Base-by-base conservation (phyloP, 169 alveolate species). In the Cryptosporidium sp. region DNA sequence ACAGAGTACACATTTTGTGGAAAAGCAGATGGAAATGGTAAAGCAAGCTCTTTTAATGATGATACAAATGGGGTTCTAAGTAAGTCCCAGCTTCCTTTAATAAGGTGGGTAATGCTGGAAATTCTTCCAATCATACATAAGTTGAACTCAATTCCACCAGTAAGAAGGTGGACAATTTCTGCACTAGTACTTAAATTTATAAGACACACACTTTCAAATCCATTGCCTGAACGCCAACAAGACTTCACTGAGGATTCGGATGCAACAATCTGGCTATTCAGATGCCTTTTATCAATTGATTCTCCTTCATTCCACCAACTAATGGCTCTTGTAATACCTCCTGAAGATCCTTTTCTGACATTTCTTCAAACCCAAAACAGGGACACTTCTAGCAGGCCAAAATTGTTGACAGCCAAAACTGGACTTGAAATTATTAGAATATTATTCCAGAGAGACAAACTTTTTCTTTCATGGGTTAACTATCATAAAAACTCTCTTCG, bases 271-370 rank as follows among this genome's bases (percentile, higher is more conserved):
- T 80, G 89, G 89, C 50, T 80, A 39, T 45, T 80, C 33, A 41
- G 89, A 3, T 80, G 89, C 29, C 23, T 80, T 12, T 67, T 80
- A n/a, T 80, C 89, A 4, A 80, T 80, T 10, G 89, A 80, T 33
- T 80, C 89, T 10, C 89, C 89, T 61, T 59, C 89, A 1, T 80
- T 62, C 35, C 89, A 80, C 16, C 89, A 80, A 48, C 50, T 80
- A 0, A 80, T 80, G 89, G 41, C 33, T 10, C 68, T 80, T 12
- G 62, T 80, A 16, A 59, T 65, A 37, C 71, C 70, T 26, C 65
- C 69, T 39, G 68, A 65, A 7, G 67, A 80, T 43, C 89, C 89
- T 18, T 52, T 37, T 62, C 21, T 62, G 45, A 39, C 43, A 37
- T 80, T 80, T 65, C 23, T 80, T 18, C 73, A 80, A 29, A 33